Evolutionary conservation across 1,284 basidiomycete genomes (phyloP).

Genomic region (Ganoderma resinaceum): DNA sequence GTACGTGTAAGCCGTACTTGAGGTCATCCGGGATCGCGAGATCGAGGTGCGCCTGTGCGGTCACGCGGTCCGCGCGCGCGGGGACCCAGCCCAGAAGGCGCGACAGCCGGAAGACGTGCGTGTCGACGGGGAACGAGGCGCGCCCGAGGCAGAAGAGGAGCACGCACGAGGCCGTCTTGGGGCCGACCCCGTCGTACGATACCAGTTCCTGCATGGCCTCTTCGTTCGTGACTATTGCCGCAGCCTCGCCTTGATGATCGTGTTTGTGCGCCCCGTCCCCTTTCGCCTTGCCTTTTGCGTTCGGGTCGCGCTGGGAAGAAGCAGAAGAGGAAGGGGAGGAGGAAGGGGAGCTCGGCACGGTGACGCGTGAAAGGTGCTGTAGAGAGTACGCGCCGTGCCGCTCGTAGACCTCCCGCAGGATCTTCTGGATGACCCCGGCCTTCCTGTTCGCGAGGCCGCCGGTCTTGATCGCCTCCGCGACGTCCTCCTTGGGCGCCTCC

Average conservation of each 20-base stretch:
- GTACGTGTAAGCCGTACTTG: conserved; percentile 76
- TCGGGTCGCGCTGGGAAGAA: neutral
- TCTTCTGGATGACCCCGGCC: conserved; percentile 68
- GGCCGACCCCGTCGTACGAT: conserved; percentile 75
- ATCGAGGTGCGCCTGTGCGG: conserved; percentile 77
- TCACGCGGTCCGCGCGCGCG: conserved; percentile 64
- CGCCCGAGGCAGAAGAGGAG: conserved; percentile 79
- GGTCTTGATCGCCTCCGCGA: conserved; percentile 68
- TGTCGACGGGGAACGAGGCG: conserved; percentile 81
- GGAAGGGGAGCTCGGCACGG: neutral
- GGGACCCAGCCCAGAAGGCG: conserved; percentile 78
- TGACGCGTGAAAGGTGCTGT: conserved; percentile 54
- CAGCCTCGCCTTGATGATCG: conserved; percentile 24
- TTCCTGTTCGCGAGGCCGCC: conserved; percentile 83
- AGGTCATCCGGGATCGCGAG: conserved; percentile 64
- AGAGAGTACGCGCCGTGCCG: conserved; percentile 63
- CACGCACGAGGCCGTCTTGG: conserved; percentile 83
- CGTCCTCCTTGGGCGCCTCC: conserved; percentile 52
- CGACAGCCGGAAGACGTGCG: conserved; percentile 73
- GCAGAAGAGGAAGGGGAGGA: neutral
- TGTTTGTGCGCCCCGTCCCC: neutral
- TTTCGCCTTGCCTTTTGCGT: conserved; percentile 12
- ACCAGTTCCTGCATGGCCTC: conserved; percentile 75
- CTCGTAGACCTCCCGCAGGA: conserved; percentile 58
- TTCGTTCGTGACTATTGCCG: conserved; percentile 53